Conservation (phyloP, 352 stramenopile genomes). For the Elongisporangium senticosum region DNA sequence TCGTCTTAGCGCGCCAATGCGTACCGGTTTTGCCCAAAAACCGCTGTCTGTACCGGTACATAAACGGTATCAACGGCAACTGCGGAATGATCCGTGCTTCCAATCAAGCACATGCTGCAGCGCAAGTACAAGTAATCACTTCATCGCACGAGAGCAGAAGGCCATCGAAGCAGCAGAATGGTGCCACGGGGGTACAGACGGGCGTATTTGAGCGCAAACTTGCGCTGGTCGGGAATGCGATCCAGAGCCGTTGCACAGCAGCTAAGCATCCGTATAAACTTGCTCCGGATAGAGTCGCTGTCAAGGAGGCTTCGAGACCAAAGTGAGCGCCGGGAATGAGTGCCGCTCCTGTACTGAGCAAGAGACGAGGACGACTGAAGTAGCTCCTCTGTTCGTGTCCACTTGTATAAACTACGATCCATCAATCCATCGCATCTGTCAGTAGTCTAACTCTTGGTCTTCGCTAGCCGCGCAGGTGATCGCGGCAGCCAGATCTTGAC, state of each 20-base stretch:
- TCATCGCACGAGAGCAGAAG: no score
- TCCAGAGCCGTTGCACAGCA: constrained; percentile 72
- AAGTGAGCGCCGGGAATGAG: constrained; percentile 58
- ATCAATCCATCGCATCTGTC: background rate
- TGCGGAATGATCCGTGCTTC: no score
- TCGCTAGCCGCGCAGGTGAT: constrained; percentile 43
- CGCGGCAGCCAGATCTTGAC: constrained; percentile 85
- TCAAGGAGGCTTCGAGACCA: constrained; percentile 79
- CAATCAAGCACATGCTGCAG: no score
- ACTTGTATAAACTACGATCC: background rate
- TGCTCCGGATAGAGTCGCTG: constrained; percentile 85
- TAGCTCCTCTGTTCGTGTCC: background rate
- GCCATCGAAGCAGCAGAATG: no score
- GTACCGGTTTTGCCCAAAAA: no score
- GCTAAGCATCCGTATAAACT: constrained; percentile 57
- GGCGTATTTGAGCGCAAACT: constrained; percentile 78
- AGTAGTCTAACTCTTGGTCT: constrained; percentile 44
- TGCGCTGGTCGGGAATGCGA: constrained; percentile 55
- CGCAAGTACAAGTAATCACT: no score
- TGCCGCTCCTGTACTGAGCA: constrained; percentile 38
- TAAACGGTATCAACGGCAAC: no score
- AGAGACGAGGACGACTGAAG: background rate
- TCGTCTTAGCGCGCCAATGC: no score
- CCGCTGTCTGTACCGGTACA: no score
- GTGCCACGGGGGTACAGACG: constrained; percentile 12